Evolutionary conservation across 108 stramenopile species (phyloP), one percentile per base, ranked within the genome.

Genomic region (Cyclotella baltica): DNA sequence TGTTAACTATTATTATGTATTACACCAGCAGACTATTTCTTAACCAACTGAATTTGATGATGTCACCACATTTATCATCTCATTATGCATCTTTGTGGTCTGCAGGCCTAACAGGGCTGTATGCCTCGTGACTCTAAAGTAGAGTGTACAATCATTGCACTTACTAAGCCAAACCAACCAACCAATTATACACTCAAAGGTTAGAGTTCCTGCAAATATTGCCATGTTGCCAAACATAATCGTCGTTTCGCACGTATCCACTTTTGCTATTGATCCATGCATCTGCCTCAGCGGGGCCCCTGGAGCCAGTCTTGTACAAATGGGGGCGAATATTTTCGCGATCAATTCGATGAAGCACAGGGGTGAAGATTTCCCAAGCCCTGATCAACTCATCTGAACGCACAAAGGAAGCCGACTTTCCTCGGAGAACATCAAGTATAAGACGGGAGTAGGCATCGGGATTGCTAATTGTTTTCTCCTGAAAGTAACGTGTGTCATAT

Each of bases 371-470:
- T 46, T 96, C 91, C 98, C 99, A 99, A 30, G 96, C 87, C 29
- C 93, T 81, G 15, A 87, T 84, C 15, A 99, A 92, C 82, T 99
- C 98, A 74, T 99, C 98, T 37, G 92, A 90, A 27, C 97, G 88
- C 8, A 99, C 98, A 83, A 99, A 99, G 25, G 95, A 91, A 8
- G 89, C 87, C 62, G 95, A 94, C 30, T 88, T 85, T 10, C 98
- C 98, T 18, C 92, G 90, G 4, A 99, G 81, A 11, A 98, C 97
- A 64, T 99, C 98, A 20, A 99, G 86, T 33, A 99, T 88, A 9
- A 99, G 90, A 18, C 98, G 90, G 20, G 98, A 97, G 85, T 99
- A 99, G 9, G 98, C 98, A 80, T 98, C 99, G 0, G 97, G 97
- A 75, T 92, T 96, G 62, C 76, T 55, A 23, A 47, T 63, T 37